phyloP scores from a whole-genome alignment of 2,329 filamentous ascomycete species.

The Fusarium sp. region DNA sequence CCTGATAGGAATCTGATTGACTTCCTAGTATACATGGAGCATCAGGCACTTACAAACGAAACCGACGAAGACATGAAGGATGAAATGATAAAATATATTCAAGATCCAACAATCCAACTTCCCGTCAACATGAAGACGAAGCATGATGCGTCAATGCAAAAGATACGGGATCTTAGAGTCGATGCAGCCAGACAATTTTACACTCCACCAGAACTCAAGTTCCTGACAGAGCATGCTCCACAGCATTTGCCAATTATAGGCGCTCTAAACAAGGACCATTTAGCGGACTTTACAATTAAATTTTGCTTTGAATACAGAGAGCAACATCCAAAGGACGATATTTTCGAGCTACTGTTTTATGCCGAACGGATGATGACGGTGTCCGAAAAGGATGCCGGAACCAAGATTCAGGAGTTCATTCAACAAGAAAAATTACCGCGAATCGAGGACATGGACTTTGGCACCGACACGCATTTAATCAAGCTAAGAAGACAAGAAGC shows the following conservation, averaged over 20 bases:
- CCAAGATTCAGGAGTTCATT: background rate
- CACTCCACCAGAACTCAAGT: no score
- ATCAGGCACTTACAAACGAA: background rate
- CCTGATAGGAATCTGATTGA: background rate
- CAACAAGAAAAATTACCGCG: background rate
- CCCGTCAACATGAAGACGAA: no score
- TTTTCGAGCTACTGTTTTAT: background rate
- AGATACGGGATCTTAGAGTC: no score
- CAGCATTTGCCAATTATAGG: no score
- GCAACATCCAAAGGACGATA: background rate
- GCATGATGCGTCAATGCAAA: no score
- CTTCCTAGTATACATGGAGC: background rate
- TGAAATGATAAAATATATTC: no score
- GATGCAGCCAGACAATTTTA: no score
- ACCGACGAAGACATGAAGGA: background rate
- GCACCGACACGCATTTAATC: background rate
- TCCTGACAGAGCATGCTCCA: no score
- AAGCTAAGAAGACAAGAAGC: background rate
- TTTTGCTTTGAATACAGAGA: background rate
- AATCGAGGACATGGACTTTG: background rate
- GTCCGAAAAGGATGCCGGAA: background rate
- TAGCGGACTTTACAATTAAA: background rate
- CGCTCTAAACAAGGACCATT: no score
- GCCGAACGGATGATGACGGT: rapidly evolving
- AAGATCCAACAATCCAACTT: no score